Evolutionary conservation across 805 yeast species (phyloP).

Genomic region (Sporopachydermia quercuum): DNA sequence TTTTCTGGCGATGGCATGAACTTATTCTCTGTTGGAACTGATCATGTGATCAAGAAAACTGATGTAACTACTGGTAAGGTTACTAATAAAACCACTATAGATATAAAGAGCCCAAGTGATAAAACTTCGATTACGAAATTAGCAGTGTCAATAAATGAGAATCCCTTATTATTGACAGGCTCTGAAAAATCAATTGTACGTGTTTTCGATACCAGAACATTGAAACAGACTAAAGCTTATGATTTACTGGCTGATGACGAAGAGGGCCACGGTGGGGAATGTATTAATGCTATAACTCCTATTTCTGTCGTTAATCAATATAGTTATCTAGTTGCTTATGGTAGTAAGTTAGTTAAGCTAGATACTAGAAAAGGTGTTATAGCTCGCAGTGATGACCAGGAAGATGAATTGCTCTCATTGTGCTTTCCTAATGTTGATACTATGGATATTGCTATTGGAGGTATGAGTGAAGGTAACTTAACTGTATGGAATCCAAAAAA

Average conservation of each 20-base stretch:
- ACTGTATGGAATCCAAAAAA: conserved; percentile 72
- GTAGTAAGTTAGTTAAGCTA: conserved; percentile 64
- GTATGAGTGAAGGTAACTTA: conserved; percentile 83
- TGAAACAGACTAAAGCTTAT: conserved; percentile 35
- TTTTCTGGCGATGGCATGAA: conserved; percentile 49
- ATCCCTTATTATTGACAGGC: conserved; percentile 35
- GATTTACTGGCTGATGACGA: conserved; percentile 7
- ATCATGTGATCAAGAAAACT: conserved; percentile 65
- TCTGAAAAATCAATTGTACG: conserved; percentile 13
- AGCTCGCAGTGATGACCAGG: conserved; percentile 73
- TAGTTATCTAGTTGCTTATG: conserved; percentile 68
- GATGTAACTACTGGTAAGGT: conserved; percentile 63
- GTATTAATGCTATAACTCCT: conserved; percentile 53
- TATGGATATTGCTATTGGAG: conserved; percentile 55
- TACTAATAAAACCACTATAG: conserved; percentile 29
- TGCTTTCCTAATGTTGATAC: conserved; percentile 48
- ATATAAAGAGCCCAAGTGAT: conserved; percentile 3
- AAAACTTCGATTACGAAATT: conserved; percentile 19
- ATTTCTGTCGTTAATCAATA: conserved; percentile 60
- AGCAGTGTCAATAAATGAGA: conserved; percentile 18
- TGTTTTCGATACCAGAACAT: conserved; percentile 44
- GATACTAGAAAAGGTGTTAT: conserved; percentile 64
- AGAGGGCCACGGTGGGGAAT: conserved; percentile 58
- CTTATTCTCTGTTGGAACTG: conserved; percentile 68
- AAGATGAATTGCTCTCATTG: conserved; percentile 76